Percentiles rank a stretch among this genome's conserved stretches.
phyloP scores from a whole-genome alignment of 2,329 filamentous ascomycete genomes.

The Meredithiella fracta region DNA sequence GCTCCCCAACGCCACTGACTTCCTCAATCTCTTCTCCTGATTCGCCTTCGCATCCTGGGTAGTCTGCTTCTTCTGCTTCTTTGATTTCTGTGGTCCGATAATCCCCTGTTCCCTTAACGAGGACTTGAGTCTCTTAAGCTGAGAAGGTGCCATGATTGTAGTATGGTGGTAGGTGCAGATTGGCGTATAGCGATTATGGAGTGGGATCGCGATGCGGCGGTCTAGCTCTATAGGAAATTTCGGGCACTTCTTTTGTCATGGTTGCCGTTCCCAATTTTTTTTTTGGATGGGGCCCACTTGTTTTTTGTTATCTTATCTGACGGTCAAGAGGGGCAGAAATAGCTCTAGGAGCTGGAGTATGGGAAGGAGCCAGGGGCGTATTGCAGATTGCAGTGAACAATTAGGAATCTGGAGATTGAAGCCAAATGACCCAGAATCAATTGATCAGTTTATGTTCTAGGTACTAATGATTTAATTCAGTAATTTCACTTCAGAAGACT shows the following conservation, averaged over 20 bases:
- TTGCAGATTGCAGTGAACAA: background rate
- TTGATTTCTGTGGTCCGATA: slow-evolving; percentile 80
- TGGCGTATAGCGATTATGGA: background rate
- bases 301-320: slow-evolving; percentile 19
- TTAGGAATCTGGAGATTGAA: no score
- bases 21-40: slow-evolving; percentile 57
- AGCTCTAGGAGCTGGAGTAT: no score
- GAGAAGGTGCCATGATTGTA: slow-evolving; percentile 70
- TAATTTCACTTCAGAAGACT: no score
- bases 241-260: no score
- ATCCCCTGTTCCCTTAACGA: slow-evolving; percentile 82
- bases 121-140: slow-evolving; percentile 87
- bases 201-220: background rate
- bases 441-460: no score
- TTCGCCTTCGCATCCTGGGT: slow-evolving; percentile 48
- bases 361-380: no score
- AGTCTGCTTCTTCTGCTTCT: slow-evolving; percentile 74
- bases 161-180: background rate
- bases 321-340: slow-evolving; percentile 8
- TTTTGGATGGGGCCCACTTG: slow-evolving; percentile 13
- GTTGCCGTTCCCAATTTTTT: slow-evolving; percentile 16
- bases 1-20: slow-evolving; percentile 59
- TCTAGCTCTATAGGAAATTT: background rate
- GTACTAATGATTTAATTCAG: no score
- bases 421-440: no score